Base-by-base conservation (phyloP, 2,329 filamentous ascomycete genomes). In the Botryotinia globosa region DNA sequence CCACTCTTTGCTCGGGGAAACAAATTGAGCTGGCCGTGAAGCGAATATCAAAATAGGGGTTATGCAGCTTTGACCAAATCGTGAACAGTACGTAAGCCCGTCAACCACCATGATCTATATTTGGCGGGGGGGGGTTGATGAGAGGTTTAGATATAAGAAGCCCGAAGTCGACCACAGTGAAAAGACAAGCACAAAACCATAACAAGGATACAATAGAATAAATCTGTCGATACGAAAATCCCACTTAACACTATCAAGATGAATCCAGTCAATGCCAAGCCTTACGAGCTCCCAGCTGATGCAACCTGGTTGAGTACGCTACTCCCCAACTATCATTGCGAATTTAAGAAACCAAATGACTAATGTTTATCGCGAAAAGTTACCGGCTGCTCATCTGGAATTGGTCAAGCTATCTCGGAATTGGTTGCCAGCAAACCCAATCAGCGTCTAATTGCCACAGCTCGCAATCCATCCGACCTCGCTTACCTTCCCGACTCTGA, bases 361-460 rank as follows among this genome's bases (percentile, higher is more conserved):
- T 68, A 58, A 68, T 25, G 22, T 32, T 32, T 32, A 16, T 10
- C n/a, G 14, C 7, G 4, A 56, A 56, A 37, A 85, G 84, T 85
- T 32, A 85, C 85, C 51, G 85, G 85, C 25, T 86, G 84, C 75
- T 87, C 85, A 0, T 83, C 81, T 0, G 85, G 85, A 20, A 85
- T 87, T 12, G 85, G 85, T 59, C 79, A 79, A 45, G 80, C 80
- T 1, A 77, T 87, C 32, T 82, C 83, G 20, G 77, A 76, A 32
- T 77, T 82, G 32, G 76, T 86, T 58, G 80, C 82, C 18, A 80
- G 75, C 72, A 81, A 84, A 56, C 79, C 82, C 1, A 76, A 74
- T 39, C 80, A 85, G 42, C 82, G 83, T 63, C 76, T 87, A 2
- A 81, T 87, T 39, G 85, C 85, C 2, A 87, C 85, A 3, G 85